A percentile compares a stretch with the other conserved stretches of the same genome.
phyloP scores from a whole-genome alignment of 176 grass and related monocot genomes.

The Pontederia crassipes region DNA sequence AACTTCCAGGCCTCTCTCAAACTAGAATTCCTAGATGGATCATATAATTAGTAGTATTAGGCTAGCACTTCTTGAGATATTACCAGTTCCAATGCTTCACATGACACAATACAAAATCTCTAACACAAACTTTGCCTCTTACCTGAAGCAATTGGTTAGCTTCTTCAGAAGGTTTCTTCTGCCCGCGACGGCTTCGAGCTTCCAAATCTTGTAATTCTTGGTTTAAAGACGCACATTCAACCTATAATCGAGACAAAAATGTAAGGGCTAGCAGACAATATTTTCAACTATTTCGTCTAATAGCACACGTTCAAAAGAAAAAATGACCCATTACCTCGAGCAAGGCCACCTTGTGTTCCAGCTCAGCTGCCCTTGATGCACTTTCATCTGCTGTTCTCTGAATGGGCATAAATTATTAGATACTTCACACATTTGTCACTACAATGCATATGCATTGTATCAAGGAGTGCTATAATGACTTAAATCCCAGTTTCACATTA shows the following conservation, averaged over 20 bases:
- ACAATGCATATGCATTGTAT: too few species aligned
- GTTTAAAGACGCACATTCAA: constrained; percentile 71
- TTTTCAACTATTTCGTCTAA: not conserved
- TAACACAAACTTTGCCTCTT: constrained; percentile 18
- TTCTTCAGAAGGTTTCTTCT: constrained; percentile 97
- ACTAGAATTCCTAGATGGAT: not conserved
- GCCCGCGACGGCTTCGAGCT: constrained; percentile 61
- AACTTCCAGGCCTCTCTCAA: not conserved
- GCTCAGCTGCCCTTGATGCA: constrained; percentile 75
- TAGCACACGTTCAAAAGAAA: constrained; percentile 1
- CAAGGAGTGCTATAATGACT: too few species aligned
- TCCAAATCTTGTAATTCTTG: constrained; percentile 96
- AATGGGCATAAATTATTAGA: not conserved
- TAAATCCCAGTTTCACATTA: too few species aligned
- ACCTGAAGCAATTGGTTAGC: constrained; percentile 88
- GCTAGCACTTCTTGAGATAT: too few species aligned
- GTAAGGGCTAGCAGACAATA: constrained; percentile 18
- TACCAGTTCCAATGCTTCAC: too few species aligned
- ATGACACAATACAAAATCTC: too few species aligned
- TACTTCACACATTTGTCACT: not conserved
- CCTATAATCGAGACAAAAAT: constrained; percentile 39
- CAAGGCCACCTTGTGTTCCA: constrained; percentile 88
- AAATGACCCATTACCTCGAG: constrained; percentile 52
- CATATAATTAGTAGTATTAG: too few species aligned
- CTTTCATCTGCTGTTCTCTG: constrained; percentile 98